Conservation (phyloP, 208 protist genomes). For the Trypanosoma conorhini region DNA sequence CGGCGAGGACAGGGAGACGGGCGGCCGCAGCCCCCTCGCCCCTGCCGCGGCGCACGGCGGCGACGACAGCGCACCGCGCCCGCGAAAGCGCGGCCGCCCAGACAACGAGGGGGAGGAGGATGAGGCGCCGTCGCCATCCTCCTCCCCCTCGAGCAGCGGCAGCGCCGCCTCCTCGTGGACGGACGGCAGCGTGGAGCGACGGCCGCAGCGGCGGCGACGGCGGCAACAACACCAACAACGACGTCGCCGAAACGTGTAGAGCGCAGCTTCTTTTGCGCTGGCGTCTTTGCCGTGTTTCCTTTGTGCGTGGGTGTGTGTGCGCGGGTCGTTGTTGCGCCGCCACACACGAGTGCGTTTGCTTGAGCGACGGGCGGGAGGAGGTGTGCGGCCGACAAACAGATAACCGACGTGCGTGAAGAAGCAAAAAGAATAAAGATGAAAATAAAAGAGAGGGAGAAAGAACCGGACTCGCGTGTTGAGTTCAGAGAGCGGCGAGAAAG, state of each 20-base stretch:
- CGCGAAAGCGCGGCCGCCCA: constrained; percentile 8
- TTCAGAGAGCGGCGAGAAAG: too few relatives aligned
- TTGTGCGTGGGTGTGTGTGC: too few relatives aligned
- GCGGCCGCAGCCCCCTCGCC: neutral
- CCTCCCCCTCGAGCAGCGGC: neutral
- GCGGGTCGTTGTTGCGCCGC: too few relatives aligned
- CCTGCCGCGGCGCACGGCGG: neutral
- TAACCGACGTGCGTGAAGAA: too few relatives aligned
- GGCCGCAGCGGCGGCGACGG: constrained; percentile 4
- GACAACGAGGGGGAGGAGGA: neutral
- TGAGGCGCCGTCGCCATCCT: neutral
- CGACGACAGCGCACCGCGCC: neutral
- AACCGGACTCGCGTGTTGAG: too few relatives aligned
- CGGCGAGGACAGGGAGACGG: constrained; percentile 1
- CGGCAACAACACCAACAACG: too few relatives aligned
- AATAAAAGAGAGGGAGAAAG: too few relatives aligned
- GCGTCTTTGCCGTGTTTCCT: neutral
- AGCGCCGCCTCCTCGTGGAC: neutral
- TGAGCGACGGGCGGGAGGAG: too few relatives aligned
- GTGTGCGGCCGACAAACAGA: too few relatives aligned
- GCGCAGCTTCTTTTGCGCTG: neutral
- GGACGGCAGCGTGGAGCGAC: neutral
- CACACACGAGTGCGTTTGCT: too few relatives aligned
- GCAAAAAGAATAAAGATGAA: too few relatives aligned
- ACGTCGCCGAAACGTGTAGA: neutral